Percentiles rank a stretch among this genome's conserved stretches.
phyloP scores from a whole-genome alignment of 805 yeast genomes.

The Candida broadrunensis region DNA sequence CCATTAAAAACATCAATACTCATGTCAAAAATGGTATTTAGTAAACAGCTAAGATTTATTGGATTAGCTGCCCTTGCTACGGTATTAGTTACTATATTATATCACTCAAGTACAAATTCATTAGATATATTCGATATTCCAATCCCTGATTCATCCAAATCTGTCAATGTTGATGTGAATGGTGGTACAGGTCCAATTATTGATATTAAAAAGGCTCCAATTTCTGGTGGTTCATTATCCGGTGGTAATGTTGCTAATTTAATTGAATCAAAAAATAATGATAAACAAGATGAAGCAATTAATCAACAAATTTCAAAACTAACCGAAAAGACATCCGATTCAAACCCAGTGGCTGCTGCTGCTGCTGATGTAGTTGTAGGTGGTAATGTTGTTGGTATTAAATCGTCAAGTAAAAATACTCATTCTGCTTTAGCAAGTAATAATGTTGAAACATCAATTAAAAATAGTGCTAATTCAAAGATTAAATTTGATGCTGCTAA shows the following conservation, averaged over 20 bases:
- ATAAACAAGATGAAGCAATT: conserved; percentile 36
- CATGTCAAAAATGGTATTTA: conserved; percentile 1
- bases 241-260: conserved; percentile 15
- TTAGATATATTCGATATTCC: background rate
- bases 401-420: background rate
- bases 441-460: background rate
- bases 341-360: background rate
- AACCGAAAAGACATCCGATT: background rate
- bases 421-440: conserved; percentile 5
- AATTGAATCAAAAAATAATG: conserved; percentile 34
- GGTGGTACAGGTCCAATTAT: background rate
- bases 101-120: background rate
- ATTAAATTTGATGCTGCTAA: conserved; percentile 32
- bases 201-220: background rate
- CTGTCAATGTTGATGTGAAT: background rate
- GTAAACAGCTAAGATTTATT: conserved; percentile 1
- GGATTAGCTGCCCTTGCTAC: background rate
- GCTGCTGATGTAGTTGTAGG: background rate
- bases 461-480: background rate
- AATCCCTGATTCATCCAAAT: background rate
- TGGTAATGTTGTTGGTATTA: conserved; percentile 1
- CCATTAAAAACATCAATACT: too few relatives aligned
- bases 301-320: conserved; percentile 31
- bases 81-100: background rate
- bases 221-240: background rate